Evolutionary conservation across 2,329 filamentous ascomycete species (phyloP), one percentile per base, ranked within the genome.

Genomic region (Diaporthe amygdali): DNA sequence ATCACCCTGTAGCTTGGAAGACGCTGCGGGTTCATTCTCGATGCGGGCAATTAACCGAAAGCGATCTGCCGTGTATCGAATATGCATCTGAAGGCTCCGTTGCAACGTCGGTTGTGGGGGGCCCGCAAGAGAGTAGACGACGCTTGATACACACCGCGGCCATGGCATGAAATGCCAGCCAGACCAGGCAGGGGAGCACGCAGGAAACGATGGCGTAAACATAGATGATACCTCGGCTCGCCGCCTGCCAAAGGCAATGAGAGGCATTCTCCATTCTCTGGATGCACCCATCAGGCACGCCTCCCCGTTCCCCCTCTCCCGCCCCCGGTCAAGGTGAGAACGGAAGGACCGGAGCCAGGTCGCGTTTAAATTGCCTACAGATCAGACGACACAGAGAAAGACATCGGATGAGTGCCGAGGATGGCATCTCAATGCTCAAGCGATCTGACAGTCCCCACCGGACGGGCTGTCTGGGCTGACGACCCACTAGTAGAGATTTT

Each of bases 21-120:
- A 34, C 39, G n/a, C n/a, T 41, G 54, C 37, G 32, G 34, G 6
- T 32, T 64, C 22, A 27, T 49, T 64, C 59, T 64, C 59, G 59
- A 64, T 64, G 15, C 12, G 59, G 44, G 59, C 44, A 49, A 49
- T 64, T 64, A 64, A n/a, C 59, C 59, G 59, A 64, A 49, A 64
- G 59, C 44, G 59, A 64, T 64, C 59, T 64, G 59, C 59, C 59
- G 59, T 49, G 59, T 64, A 30, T 64, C 59, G 44, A 64, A 64
- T 37, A 3, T 49, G 30, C 59, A 64, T 63, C 41, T 63, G 30
- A 41, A 63, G 41, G 9, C 59, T 47, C 59, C 41, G 30, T 37
- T 64, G 59, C 59, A 64, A 64, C 59, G 44, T 41, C 49, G 44
- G 44, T 41, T 64, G 44, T 64, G 59, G 59, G 59, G 59, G 25